phyloP scores from a whole-genome alignment of 768 basidiomycete species.

The Mycena olivaceomarginata region DNA sequence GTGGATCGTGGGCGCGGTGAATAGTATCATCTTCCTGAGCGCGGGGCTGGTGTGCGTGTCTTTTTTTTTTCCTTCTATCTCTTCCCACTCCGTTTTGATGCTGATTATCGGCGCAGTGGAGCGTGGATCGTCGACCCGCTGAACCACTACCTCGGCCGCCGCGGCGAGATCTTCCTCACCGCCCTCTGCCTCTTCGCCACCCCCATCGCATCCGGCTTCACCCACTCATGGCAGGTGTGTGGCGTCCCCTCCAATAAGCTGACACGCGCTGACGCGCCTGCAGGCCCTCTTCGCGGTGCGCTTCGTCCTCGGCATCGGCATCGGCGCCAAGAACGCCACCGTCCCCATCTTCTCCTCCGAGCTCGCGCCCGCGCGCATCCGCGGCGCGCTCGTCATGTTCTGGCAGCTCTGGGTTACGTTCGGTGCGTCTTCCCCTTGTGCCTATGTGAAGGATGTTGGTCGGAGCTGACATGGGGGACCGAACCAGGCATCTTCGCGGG shows the following conservation, averaged over 20 bases:
- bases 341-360: conserved; percentile 84
- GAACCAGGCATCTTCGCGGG: conserved; percentile 85
- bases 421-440: too few species aligned
- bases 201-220: conserved; percentile 68
- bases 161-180: conserved; percentile 77
- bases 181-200: conserved; percentile 73
- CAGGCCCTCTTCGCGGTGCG: conserved; percentile 54
- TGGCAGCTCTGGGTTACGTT: conserved; percentile 90
- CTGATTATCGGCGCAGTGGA: conserved; percentile 45
- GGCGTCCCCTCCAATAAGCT: too few species aligned
- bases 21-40: conserved; percentile 70
- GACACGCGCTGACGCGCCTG: too few species aligned
- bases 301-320: conserved; percentile 76
- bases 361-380: conserved; percentile 86
- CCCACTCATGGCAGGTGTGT: conserved; percentile 67
- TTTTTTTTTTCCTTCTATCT: conserved; percentile 56
- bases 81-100: conserved; percentile 41
- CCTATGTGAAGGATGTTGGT: too few species aligned
- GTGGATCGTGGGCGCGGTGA: conserved; percentile 88
- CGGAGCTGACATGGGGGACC: too few species aligned
- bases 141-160: conserved; percentile 79
- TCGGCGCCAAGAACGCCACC: conserved; percentile 79
- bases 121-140: conserved; percentile 59
- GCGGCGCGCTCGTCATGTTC: conserved; percentile 94
- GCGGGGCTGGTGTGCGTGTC: conserved; percentile 66